A percentile compares a stretch with the other conserved stretches of the same genome.
phyloP scores from a whole-genome alignment of 345 rosid genomes.

The Bruguiera sexangula region DNA sequence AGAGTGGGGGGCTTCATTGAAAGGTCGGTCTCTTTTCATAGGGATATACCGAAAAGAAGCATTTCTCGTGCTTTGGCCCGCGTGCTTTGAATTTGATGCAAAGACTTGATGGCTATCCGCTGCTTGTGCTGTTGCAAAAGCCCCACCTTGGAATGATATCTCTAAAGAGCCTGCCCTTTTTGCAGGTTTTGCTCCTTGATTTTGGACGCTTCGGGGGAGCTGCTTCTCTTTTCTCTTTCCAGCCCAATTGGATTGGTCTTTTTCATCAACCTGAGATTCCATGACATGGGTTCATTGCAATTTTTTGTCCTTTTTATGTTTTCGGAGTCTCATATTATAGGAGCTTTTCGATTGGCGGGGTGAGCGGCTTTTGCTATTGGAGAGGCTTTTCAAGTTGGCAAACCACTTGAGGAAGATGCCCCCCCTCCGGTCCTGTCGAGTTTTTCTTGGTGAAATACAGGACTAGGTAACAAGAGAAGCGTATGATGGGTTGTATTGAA shows the following conservation, averaged over 20 bases:
- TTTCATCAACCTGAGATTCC: constrained; percentile 29
- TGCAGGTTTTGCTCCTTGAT: constrained; percentile 62
- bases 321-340: neutral
- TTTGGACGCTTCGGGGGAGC: constrained; percentile 34
- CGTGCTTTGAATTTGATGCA: constrained; percentile 56
- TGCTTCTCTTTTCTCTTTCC: constrained; percentile 7
- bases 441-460: constrained; percentile 17
- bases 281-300: constrained; percentile 26
- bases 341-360: neutral
- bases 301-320: neutral
- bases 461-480: constrained; percentile 13
- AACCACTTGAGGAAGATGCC: neutral
- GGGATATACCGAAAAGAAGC: constrained; percentile 17
- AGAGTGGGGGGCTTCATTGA: constrained; percentile 33
- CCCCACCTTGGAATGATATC: constrained; percentile 36
- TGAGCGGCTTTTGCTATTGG: neutral
- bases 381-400: constrained; percentile 10
- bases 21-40: constrained; percentile 48
- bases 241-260: constrained; percentile 30
- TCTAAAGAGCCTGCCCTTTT: constrained; percentile 27
- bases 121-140: constrained; percentile 24
- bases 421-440: constrained; percentile 7
- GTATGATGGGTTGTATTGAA: constrained; percentile 53
- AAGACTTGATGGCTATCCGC: constrained; percentile 33
- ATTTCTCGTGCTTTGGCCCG: constrained; percentile 36